Percentiles rank a stretch among this genome's conserved stretches.
Conservation (phyloP, 1,284 basidiomycete genomes). For the Athelia psychrophila region DNA sequence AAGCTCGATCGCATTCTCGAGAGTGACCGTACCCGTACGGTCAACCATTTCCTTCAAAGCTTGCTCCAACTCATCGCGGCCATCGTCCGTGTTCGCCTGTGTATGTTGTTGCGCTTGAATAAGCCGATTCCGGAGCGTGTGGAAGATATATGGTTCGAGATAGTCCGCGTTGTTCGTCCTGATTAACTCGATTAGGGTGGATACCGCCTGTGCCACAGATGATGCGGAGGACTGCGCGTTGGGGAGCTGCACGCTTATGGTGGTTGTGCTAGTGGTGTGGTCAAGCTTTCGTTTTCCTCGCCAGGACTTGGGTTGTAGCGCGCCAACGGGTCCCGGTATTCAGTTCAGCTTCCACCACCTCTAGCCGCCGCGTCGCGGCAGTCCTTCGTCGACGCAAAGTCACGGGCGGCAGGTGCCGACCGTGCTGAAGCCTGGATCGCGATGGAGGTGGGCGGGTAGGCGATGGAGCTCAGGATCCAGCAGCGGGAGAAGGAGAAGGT, state of each 20-base stretch:
- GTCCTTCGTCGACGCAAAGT: too few species aligned
- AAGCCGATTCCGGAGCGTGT: constrained; percentile 87
- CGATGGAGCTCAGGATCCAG: too few species aligned
- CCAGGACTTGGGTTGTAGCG: constrained; percentile 45
- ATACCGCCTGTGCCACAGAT: constrained; percentile 85
- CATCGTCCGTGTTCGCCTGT: constrained; percentile 50
- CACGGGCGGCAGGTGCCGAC: too few species aligned
- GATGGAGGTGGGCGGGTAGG: too few species aligned
- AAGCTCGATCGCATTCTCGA: constrained; percentile 79
- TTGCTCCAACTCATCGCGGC: constrained; percentile 69
- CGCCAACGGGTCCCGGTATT: constrained; percentile 76
- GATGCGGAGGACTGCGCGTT: constrained; percentile 78
- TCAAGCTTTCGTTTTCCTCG: constrained; percentile 10
- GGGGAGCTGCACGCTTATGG: constrained; percentile 38
- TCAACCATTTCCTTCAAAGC: constrained; percentile 87
- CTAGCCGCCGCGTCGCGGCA: too few species aligned
- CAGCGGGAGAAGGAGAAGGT: too few species aligned
- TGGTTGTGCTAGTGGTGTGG: constrained; percentile 1
- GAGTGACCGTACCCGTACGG: constrained; percentile 91
- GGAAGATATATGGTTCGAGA: constrained; percentile 97
- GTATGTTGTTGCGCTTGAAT: constrained; percentile 82
- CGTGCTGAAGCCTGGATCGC: too few species aligned
- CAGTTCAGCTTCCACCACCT: constrained; percentile 74
- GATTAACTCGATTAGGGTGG: constrained; percentile 94
- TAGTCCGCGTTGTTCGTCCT: constrained; percentile 99